phyloP scores from a whole-genome alignment of 352 stramenopile species.

The Pythium sp. region DNA sequence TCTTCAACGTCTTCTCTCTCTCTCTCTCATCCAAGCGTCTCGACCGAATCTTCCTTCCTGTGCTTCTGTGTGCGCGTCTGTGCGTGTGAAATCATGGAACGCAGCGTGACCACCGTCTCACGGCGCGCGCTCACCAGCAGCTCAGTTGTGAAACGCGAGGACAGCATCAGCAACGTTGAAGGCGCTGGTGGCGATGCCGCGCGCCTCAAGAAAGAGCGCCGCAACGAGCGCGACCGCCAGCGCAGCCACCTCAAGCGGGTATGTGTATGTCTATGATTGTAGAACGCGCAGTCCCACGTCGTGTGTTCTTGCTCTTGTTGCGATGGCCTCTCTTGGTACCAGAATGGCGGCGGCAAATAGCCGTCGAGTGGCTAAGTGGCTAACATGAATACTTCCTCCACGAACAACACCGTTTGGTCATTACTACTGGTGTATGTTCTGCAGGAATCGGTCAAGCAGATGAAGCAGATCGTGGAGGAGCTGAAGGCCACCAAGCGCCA shows the following conservation, averaged over 20 bases:
- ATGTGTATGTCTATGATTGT: not conserved
- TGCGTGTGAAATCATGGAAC: not conserved
- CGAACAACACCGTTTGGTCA: not conserved
- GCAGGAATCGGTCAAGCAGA: slow-evolving; percentile 51
- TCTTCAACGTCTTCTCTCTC: not conserved
- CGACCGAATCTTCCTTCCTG: too few relatives aligned
- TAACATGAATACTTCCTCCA: not conserved
- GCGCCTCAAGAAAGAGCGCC: slow-evolving; percentile 30
- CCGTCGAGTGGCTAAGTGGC: not conserved
- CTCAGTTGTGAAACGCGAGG: not conserved
- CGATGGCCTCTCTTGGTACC: not conserved
- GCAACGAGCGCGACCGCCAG: slow-evolving; percentile 62
- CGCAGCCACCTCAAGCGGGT: slow-evolving; percentile 56
- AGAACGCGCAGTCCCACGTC: not conserved
- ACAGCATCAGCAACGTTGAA: not conserved
- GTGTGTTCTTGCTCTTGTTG: not conserved
- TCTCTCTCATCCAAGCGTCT: not conserved
- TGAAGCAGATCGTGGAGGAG: slow-evolving; percentile 39
- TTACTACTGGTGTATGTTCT: not conserved
- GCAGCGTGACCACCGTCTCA: not conserved
- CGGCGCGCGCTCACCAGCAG: not conserved
- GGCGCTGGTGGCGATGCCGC: not conserved
- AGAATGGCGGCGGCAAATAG: not conserved
- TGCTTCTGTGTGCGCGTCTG: not conserved
- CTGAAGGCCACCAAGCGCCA: slow-evolving; percentile 45